Conservation (phyloP, 345 rosid genomes). For the Moricandia moricandioides region DNA sequence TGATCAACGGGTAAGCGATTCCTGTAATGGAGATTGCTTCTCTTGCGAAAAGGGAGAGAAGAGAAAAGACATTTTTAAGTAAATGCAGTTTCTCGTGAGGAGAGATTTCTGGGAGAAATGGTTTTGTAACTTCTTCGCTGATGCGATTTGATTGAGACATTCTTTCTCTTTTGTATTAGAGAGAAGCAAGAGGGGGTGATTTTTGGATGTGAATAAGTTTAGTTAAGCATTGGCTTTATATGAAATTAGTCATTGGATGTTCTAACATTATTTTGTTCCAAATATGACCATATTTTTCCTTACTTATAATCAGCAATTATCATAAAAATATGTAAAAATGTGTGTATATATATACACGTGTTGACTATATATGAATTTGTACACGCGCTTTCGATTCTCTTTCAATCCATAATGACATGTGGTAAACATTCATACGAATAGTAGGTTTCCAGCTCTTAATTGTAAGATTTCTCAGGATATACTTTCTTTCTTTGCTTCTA, state of each 20-base stretch:
- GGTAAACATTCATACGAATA: background rate
- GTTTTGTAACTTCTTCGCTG: background rate
- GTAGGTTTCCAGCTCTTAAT: background rate
- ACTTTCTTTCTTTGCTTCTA: background rate
- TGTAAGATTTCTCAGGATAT: background rate
- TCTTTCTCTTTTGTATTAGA: background rate
- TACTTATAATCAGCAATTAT: background rate
- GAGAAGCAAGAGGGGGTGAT: background rate
- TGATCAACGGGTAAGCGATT: background rate
- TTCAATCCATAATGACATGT: background rate
- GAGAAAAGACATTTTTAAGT: background rate
- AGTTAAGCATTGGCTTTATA: slow-evolving; percentile 21
- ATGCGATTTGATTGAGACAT: background rate
- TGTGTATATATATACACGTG: background rate
- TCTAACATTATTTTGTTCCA: background rate
- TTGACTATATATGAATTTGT: background rate
- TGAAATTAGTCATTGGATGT: background rate
- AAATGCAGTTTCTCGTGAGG: background rate
- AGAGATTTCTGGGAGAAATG: background rate
- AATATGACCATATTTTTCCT: background rate
- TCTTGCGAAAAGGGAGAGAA: background rate
- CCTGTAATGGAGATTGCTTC: background rate
- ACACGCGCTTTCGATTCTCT: background rate
- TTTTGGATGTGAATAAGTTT: background rate
- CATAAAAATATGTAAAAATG: background rate